phyloP scores from a whole-genome alignment of 108 stramenopile species.

The Cylindrotheca closterium region DNA sequence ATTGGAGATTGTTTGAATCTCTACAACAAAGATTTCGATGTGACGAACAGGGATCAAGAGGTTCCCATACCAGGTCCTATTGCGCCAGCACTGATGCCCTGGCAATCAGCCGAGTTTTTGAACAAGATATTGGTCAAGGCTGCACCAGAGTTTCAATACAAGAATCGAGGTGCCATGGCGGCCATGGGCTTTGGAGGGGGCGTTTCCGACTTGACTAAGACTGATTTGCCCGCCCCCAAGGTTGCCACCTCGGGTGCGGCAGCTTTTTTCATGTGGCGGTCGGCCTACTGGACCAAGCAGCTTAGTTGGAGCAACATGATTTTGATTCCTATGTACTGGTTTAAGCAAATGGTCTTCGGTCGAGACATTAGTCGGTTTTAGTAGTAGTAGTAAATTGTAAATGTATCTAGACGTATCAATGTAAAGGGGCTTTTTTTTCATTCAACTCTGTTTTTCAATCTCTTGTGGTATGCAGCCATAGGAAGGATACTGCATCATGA shows the following conservation, averaged over 20 bases:
- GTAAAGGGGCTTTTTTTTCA: no score
- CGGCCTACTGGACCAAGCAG: conserved; percentile 79
- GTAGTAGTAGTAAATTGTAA: no score
- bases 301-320: conserved; percentile 55
- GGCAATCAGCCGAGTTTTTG: conserved; percentile 33
- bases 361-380: conserved; percentile 68
- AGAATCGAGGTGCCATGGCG: conserved; percentile 83
- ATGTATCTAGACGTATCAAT: no score
- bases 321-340: conserved; percentile 97
- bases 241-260: conserved; percentile 49
- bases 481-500: no score
- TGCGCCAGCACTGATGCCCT: conserved; percentile 49
- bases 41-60: conserved; percentile 20
- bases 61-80: conserved; percentile 52
- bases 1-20: conserved; percentile 57
- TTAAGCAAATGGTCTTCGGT: conserved; percentile 91
- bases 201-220: conserved; percentile 47
- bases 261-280: conserved; percentile 77
- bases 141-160: conserved; percentile 60
- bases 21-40: conserved; percentile 28
- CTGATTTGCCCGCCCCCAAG: conserved; percentile 30
- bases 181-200: conserved; percentile 73
- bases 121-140: conserved; percentile 38
- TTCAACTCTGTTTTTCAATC: no score
- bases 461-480: no score